Conservation (phyloP, 108 stramenopile species). For the Aurantiochytrium sp. region DNA sequence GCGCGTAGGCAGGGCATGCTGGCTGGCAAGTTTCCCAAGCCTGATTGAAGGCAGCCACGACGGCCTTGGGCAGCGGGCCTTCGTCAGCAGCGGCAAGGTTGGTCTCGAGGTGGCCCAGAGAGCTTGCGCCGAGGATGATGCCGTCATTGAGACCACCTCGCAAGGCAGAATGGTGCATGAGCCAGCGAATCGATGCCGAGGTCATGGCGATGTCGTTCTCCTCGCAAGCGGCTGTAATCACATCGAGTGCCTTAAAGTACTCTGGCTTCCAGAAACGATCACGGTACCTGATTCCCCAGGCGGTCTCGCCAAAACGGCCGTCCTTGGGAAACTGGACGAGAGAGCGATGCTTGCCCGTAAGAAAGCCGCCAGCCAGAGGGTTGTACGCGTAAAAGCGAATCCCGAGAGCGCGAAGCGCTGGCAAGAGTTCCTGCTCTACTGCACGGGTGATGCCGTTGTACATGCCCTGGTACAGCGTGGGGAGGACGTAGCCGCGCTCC, state of each 20-base stretch:
- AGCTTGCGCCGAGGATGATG: slow-evolving; percentile 70
- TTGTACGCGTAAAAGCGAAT: slow-evolving; percentile 87
- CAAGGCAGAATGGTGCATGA: slow-evolving; percentile 71
- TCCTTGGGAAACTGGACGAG: background rate
- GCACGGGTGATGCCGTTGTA: slow-evolving; percentile 86
- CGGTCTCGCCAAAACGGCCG: slow-evolving; percentile 71
- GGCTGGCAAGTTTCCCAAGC: slow-evolving; percentile 47
- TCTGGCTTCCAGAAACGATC: slow-evolving; percentile 67
- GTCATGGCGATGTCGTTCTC: slow-evolving; percentile 57
- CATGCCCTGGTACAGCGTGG: slow-evolving; percentile 82
- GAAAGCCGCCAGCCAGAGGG: slow-evolving; percentile 75
- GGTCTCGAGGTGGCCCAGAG: slow-evolving; percentile 61
- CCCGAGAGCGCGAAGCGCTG: slow-evolving; percentile 56
- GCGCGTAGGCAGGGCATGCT: background rate
- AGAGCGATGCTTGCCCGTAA: slow-evolving; percentile 67
- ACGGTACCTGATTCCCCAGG: slow-evolving; percentile 53
- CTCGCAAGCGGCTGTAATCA: slow-evolving; percentile 60
- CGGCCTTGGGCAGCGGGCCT: slow-evolving; percentile 38
- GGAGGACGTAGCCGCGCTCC: slow-evolving; percentile 60
- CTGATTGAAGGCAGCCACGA: slow-evolving; percentile 60
- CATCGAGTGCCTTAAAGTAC: slow-evolving; percentile 66
- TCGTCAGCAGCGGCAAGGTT: slow-evolving; percentile 57
- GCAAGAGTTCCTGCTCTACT: slow-evolving; percentile 74
- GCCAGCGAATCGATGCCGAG: slow-evolving; percentile 75
- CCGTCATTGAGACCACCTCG: slow-evolving; percentile 51